Evolutionary conservation across 345 rosid species (phyloP).

Genomic region (Populus davidiana): DNA sequence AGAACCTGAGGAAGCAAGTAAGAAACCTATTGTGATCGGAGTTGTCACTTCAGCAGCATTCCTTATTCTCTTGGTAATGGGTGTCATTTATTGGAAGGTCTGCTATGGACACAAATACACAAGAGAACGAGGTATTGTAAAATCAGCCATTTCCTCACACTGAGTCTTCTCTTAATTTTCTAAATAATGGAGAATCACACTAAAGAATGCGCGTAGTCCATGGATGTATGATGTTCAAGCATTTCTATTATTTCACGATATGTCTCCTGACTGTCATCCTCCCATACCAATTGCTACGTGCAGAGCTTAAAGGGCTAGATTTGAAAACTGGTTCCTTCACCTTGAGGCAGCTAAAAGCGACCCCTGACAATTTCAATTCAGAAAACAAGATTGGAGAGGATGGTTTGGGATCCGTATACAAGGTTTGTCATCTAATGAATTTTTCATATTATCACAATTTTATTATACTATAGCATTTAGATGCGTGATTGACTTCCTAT

Average conservation of each 20-base stretch:
- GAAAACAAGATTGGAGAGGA: conserved; percentile 10
- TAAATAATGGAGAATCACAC: not conserved
- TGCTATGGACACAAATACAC: not conserved
- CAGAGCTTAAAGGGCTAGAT: conserved; percentile 17
- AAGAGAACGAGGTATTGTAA: conserved; percentile 9
- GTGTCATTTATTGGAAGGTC: conserved; percentile 21
- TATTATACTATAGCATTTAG: too few relatives aligned
- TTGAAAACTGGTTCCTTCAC: conserved; percentile 2
- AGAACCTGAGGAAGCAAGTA: not conserved
- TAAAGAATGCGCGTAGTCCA: not conserved
- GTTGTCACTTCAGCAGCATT: conserved; percentile 5
- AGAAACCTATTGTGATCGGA: conserved; percentile 11
- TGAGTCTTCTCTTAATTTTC: too few relatives aligned
- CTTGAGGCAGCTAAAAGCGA: conserved; percentile 6
- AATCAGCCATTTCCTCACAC: not conserved
- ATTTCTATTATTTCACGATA: not conserved
- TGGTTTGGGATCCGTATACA: conserved; percentile 5
- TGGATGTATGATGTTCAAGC: not conserved
- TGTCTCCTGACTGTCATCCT: too few relatives aligned
- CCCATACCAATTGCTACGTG: not conserved
- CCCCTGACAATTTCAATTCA: conserved; percentile 2
- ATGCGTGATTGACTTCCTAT: too few relatives aligned
- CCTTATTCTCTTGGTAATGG: not conserved
- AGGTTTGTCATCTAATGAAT: not conserved
- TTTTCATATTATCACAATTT: too few relatives aligned